These are phyloP conservation scores for Pontederia crassipes DNA, from an alignment of 176 grass and related monocot species.

Conservation along the genomic window DNA sequence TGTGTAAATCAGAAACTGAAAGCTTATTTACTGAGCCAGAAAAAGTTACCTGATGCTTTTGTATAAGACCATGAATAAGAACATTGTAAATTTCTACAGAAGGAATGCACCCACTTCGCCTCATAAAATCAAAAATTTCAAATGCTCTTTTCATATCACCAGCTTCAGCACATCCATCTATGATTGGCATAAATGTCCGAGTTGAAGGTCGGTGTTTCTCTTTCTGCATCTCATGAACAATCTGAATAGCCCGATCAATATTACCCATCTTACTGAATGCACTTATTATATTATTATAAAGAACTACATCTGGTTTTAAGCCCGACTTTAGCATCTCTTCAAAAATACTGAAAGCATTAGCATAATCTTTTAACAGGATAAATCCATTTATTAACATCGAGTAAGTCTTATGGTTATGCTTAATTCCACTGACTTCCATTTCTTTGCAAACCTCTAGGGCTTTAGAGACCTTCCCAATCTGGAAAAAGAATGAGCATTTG, in stretches of 20 bases:
- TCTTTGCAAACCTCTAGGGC: conserved; percentile 64
- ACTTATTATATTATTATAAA: conserved; percentile 92
- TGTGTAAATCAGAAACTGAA: conserved; percentile 7
- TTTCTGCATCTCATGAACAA: conserved; percentile 87
- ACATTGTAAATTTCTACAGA: conserved; percentile 90
- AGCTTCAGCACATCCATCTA: conserved; percentile 75
- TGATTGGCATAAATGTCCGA: conserved; percentile 88
- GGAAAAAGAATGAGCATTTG: conserved; percentile 18
- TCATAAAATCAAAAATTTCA: conserved; percentile 80
- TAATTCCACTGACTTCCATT: conserved; percentile 73
- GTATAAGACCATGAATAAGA: conserved; percentile 82
- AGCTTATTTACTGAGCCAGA: background rate
- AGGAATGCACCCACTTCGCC: conserved; percentile 57
- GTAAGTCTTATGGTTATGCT: conserved; percentile 93
- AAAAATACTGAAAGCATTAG: conserved; percentile 86
- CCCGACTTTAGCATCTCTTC: conserved; percentile 85
- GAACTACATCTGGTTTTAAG: conserved; percentile 63
- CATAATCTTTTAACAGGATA: conserved; percentile 86
- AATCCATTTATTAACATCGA: conserved; percentile 97
- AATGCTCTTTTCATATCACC: conserved; percentile 78
- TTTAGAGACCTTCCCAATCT: conserved; percentile 80
- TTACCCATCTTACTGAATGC: conserved; percentile 99
- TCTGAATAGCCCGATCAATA: conserved; percentile 62
- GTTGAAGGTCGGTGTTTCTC: conserved; percentile 65
- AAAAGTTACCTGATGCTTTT: conserved; percentile 65